These are phyloP conservation scores for Madurella mycetomatis DNA, from an alignment of 2,329 filamentous ascomycete genomes.

Conservation along the genomic window DNA sequence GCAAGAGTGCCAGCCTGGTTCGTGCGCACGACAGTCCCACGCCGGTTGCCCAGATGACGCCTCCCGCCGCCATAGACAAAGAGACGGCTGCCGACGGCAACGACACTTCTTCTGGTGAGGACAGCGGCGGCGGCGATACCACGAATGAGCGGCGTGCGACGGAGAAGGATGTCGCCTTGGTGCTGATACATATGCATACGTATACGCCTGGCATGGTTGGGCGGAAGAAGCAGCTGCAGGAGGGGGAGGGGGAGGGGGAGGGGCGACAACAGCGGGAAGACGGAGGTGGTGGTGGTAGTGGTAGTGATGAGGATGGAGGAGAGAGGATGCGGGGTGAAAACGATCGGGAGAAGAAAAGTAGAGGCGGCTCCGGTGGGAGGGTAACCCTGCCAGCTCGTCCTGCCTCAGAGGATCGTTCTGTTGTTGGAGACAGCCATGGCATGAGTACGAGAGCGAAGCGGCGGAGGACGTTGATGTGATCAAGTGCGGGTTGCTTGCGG, in stretches of 20 bases:
- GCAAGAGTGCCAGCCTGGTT: background rate
- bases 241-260: background rate
- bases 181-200: constrained; percentile 42
- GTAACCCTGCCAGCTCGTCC: too few relatives aligned
- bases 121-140: constrained; percentile 11
- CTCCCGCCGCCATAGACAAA: background rate
- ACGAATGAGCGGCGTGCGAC: constrained; percentile 26
- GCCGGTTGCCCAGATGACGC: background rate
- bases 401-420: background rate
- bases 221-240: constrained; percentile 21
- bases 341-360: too few relatives aligned
- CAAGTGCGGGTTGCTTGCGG: too few relatives aligned
- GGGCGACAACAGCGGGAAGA: too few relatives aligned
- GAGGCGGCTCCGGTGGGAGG: too few relatives aligned
- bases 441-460: constrained; percentile 7
- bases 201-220: background rate
- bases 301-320: too few relatives aligned
- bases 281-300: too few relatives aligned
- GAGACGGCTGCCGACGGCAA: background rate
- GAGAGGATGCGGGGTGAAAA: too few relatives aligned
- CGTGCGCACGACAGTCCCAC: background rate
- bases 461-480: constrained; percentile 9
- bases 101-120: background rate
- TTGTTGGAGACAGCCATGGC: background rate
- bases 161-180: constrained; percentile 44